phyloP scores from a whole-genome alignment of 495 filamentous ascomycete genomes.

The Wilcoxina mikolae region DNA sequence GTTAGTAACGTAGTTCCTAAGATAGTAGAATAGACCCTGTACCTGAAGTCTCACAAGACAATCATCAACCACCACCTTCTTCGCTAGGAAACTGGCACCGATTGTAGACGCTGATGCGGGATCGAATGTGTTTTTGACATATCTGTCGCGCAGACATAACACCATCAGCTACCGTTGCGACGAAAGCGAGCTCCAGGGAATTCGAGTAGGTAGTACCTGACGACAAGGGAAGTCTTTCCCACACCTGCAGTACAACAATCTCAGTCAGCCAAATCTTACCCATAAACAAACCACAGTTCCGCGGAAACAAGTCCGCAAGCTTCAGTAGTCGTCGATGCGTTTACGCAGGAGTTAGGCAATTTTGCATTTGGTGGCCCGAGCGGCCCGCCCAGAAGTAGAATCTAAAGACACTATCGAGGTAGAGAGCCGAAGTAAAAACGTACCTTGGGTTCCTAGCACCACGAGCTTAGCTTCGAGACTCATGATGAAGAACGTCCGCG shows the following conservation, averaged over 20 bases:
- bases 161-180: neutral
- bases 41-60: conserved; percentile 30
- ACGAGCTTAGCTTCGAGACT: conserved; percentile 88
- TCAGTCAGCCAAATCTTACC: too few relatives aligned
- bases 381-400: too few relatives aligned
- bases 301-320: too few relatives aligned
- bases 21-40: too few relatives aligned
- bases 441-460: conserved; percentile 68
- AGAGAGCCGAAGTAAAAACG: conserved; percentile 2
- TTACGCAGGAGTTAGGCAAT: too few relatives aligned
- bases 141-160: conserved; percentile 45
- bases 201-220: conserved; percentile 46
- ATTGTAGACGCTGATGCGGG: conserved; percentile 64
- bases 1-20: too few relatives aligned
- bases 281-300: too few relatives aligned
- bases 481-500: conserved; percentile 33
- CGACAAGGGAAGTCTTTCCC: conserved; percentile 85
- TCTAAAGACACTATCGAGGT: too few relatives aligned
- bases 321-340: too few relatives aligned
- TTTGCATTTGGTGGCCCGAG: too few relatives aligned
- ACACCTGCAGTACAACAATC: conserved; percentile 56
- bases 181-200: neutral
- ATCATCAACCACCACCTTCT: conserved; percentile 73
- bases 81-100: conserved; percentile 87
- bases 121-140: conserved; percentile 64